A percentile compares a stretch with the other conserved stretches of the same genome.
Conservation (phyloP, 2,329 filamentous ascomycete genomes). For the Calonectria montana region DNA sequence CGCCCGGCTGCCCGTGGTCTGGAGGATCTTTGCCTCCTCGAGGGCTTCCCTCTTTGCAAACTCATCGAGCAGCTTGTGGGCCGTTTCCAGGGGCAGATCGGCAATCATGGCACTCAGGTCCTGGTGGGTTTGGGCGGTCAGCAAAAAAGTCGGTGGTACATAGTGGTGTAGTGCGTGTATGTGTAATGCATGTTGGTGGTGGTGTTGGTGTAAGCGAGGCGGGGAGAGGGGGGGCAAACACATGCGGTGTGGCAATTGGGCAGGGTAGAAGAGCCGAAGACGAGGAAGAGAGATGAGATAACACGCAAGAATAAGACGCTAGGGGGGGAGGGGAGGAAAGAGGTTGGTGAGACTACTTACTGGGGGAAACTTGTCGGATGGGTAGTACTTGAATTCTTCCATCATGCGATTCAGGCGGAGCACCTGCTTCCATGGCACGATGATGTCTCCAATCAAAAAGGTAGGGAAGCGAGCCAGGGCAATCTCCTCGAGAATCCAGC, state of each 20-base stretch:
- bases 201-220: not conserved
- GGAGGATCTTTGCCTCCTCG: constrained; percentile 30
- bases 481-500: constrained; percentile 52
- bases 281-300: not conserved
- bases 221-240: not conserved
- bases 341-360: not conserved
- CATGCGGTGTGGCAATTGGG: too few relatives aligned
- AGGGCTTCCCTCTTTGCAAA: constrained; percentile 26
- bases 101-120: constrained; percentile 13
- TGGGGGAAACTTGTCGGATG: constrained; percentile 44
- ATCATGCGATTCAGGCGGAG: constrained; percentile 48
- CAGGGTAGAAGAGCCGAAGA: too few relatives aligned
- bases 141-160: not conserved
- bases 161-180: too few relatives aligned
- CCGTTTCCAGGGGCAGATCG: constrained; percentile 30
- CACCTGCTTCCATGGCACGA: constrained; percentile 51
- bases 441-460: constrained; percentile 48
- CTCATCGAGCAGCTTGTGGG: constrained; percentile 30
- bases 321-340: not conserved
- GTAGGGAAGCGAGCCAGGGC: constrained; percentile 46
- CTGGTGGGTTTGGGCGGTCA: not conserved
- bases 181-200: not conserved
- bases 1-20: not conserved
- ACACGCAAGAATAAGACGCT: too few relatives aligned
- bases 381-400: constrained; percentile 50